Evolutionary conservation across 129 eudicot genomes (phyloP).

Genomic region (Centrapalus pauciflorus): DNA sequence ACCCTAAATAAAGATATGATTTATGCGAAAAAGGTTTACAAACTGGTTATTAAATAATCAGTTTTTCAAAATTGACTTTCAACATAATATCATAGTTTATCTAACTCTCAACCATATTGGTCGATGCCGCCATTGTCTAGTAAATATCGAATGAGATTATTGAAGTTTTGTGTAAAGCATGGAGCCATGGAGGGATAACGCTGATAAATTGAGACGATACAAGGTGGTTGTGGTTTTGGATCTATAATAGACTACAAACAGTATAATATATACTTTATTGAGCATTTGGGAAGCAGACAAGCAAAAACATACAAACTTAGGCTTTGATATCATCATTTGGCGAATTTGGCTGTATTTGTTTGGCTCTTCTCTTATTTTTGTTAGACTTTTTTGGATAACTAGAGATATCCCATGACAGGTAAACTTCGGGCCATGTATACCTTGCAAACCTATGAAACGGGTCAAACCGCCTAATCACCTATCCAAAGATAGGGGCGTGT

Average conservation of each 20-base stretch:
- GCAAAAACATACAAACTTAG: not conserved
- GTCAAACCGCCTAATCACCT: too few relatives aligned
- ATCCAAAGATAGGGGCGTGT: too few relatives aligned
- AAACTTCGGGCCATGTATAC: too few relatives aligned
- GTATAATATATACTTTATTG: not conserved
- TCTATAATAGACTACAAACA: not conserved
- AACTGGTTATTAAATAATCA: not conserved
- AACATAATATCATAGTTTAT: not conserved
- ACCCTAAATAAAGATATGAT: too few relatives aligned
- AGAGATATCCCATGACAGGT: too few relatives aligned
- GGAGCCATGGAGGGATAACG: not conserved
- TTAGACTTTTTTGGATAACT: too few relatives aligned
- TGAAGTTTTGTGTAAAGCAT: not conserved
- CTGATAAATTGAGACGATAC: not conserved
- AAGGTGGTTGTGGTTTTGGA: not conserved
- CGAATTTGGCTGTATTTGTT: not conserved
- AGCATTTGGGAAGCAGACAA: not conserved
- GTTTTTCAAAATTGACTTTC: not conserved
- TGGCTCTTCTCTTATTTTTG: not conserved
- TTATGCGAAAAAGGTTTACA: too few relatives aligned
- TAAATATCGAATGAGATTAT: not conserved
- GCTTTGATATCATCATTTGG: slow-evolving; percentile 1
- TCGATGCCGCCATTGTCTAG: not conserved
- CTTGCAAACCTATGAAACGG: too few relatives aligned
- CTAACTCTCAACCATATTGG: not conserved